Conservation (phyloP, 345 rosid species). For the Citrus hindsii region DNA sequence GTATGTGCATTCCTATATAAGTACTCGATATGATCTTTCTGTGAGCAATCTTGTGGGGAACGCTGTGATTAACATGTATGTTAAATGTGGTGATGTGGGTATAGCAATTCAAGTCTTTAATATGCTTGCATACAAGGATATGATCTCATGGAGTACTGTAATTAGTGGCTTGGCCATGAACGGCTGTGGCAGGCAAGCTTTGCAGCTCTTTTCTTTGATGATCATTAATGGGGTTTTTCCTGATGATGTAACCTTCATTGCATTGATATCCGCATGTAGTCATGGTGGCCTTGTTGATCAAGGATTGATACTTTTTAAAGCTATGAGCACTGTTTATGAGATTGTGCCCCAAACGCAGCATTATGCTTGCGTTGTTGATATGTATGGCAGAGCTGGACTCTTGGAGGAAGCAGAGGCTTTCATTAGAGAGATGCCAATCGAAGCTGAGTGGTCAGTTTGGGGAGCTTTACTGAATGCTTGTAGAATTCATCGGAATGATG, state of each 20-base stretch:
- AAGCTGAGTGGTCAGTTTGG: slow-evolving; percentile 19
- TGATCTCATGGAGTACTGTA: slow-evolving; percentile 27
- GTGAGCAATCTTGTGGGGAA: slow-evolving; percentile 18
- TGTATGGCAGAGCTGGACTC: slow-evolving; percentile 35
- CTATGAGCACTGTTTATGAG: slow-evolving; percentile 14
- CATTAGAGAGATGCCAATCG: slow-evolving; percentile 18
- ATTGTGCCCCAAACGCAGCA: slow-evolving; percentile 22
- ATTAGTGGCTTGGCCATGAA: slow-evolving; percentile 31
- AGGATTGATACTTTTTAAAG: slow-evolving; percentile 26
- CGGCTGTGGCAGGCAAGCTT: slow-evolving; percentile 23
- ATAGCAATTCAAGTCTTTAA: slow-evolving; percentile 19
- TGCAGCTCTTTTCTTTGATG: slow-evolving; percentile 26
- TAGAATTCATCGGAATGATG: slow-evolving; percentile 20
- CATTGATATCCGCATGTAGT: slow-evolving; percentile 27
- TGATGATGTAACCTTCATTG: slow-evolving; percentile 20
- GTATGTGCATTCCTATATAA: slow-evolving; percentile 13
- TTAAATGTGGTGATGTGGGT: slow-evolving; percentile 27
- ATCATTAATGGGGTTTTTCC: slow-evolving; percentile 16
- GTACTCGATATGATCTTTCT: not conserved
- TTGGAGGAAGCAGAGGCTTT: slow-evolving; percentile 32
- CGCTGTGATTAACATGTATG: slow-evolving; percentile 30
- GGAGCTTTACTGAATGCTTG: slow-evolving; percentile 27
- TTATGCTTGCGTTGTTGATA: slow-evolving; percentile 28
- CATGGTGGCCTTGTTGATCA: slow-evolving; percentile 23
- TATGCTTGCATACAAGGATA: slow-evolving; percentile 14